phyloP scores from a whole-genome alignment of 345 rosid genomes.

The Salix dunnii region DNA sequence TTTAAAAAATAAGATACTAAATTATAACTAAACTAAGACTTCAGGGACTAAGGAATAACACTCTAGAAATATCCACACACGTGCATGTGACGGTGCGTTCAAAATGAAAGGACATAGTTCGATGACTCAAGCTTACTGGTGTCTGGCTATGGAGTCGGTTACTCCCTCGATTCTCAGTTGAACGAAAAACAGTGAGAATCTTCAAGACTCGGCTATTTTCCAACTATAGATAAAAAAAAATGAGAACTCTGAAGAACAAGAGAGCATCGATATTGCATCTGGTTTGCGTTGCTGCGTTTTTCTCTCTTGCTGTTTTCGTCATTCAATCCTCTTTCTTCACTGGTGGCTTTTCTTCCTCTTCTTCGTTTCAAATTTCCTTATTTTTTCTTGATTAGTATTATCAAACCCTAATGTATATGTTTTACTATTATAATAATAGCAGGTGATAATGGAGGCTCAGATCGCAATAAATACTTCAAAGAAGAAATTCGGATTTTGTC shows the following conservation, averaged over 20 bases:
- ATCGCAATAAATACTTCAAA: slow-evolving; percentile 22
- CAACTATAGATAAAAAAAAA: neutral
- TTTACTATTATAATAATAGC: slow-evolving; percentile 9
- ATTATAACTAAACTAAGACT: too few species aligned
- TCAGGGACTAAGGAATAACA: too few species aligned
- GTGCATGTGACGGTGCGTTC: too few species aligned
- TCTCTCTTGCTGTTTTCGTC: slow-evolving; percentile 54
- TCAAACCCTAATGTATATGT: neutral
- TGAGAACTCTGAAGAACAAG: slow-evolving; percentile 30
- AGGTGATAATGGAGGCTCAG: slow-evolving; percentile 35
- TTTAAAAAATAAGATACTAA: too few species aligned
- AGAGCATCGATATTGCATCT: slow-evolving; percentile 51
- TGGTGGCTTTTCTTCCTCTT: slow-evolving; percentile 33
- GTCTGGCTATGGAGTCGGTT: too few species aligned
- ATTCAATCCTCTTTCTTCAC: slow-evolving; percentile 68
- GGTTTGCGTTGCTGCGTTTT: slow-evolving; percentile 47
- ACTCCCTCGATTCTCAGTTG: too few species aligned
- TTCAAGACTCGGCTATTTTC: too few species aligned
- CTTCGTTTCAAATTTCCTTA: neutral
- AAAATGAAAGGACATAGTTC: too few species aligned
- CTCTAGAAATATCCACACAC: too few species aligned
- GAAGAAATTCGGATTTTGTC: slow-evolving; percentile 50
- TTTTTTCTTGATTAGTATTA: slow-evolving; percentile 1
- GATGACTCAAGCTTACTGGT: too few species aligned
- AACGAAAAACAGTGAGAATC: too few species aligned